Base-by-base conservation (phyloP, 257 asterid genomes). In the Lycium ferocissimum region DNA sequence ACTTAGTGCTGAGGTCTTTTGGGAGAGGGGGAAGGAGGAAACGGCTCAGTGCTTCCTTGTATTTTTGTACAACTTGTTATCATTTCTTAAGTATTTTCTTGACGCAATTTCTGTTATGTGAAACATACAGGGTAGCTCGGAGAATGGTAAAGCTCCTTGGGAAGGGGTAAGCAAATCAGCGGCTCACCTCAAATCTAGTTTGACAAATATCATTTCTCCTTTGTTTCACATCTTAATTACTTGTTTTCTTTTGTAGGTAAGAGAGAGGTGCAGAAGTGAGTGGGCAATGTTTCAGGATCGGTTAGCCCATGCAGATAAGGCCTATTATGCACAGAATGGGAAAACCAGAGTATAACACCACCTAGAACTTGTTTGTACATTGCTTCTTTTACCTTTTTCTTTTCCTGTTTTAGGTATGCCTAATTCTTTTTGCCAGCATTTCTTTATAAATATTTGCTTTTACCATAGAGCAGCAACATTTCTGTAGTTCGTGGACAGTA, bases 271-370 rank as follows among this genome's bases (percentile, higher is more conserved):
- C 49, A 83, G 85, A 86, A 43, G 40, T 11, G 88, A 86, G 62
- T 86, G 88, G 88, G 84, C 86, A 43, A 69, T 83, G 86, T 86
- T 86, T 70, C 88, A 86, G 45, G 86, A 86, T 54, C 88, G 88
- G 12, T 70, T 86, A 15, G 84, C 86, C 4, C 67, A 47, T 78
- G 88, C 88, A 4, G 88, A 86, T 49, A 86, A 86, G 86, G 56
- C 56, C 37, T 86, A 83, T 67, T 86, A 83, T 56, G 82, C 73
- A 22, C 86, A 83, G 57, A 62, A 63, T 57, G 86, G 69, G 38
- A 63, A 58, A 63, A 67, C 61, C 69, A 66, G 70, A 66, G 15
- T 38, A 75, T 62, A 26, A 51, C 79, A 51, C 9, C 3, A 9
- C 71, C 47, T 73, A 40, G 9, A n/a, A 38, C 40, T 65, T 38